phyloP scores from a whole-genome alignment of 2,329 filamentous ascomycete genomes.

The Neocucurbitaria cava region DNA sequence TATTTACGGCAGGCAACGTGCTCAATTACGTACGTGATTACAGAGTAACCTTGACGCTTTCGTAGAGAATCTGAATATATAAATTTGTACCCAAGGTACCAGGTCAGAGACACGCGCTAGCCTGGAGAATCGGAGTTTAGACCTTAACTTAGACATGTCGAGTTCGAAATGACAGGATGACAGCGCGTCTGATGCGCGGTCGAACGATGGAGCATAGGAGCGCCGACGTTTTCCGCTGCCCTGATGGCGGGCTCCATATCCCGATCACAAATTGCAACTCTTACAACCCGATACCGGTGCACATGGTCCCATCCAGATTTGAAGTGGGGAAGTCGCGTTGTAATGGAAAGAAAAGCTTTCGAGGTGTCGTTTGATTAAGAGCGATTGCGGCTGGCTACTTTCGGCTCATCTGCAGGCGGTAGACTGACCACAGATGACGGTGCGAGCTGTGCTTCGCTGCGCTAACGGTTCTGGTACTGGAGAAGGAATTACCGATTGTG shows the following conservation, averaged over 20 bases:
- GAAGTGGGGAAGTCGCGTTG: conserved; percentile 13
- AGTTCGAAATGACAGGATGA: not conserved
- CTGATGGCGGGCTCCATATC: conserved; percentile 13
- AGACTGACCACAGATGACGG: conserved; percentile 8
- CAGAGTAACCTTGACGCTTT: too few relatives aligned
- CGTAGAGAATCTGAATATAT: too few relatives aligned
- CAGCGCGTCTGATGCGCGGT: not conserved
- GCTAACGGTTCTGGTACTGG: not conserved
- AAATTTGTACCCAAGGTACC: too few relatives aligned
- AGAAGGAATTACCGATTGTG: conserved; percentile 11
- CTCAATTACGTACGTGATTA: too few relatives aligned
- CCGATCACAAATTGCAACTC: conserved; percentile 13
- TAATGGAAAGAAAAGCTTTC: conserved; percentile 11
- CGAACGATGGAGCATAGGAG: not conserved
- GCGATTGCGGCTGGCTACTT: conserved; percentile 21
- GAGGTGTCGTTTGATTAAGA: conserved; percentile 11
- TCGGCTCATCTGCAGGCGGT: conserved; percentile 15
- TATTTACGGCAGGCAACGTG: too few relatives aligned
- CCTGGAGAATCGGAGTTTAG: too few relatives aligned
- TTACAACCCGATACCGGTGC: conserved; percentile 23
- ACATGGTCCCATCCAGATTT: conserved; percentile 5
- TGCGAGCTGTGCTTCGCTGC: conserved; percentile 2
- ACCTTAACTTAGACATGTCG: not conserved
- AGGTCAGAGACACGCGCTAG: too few relatives aligned
- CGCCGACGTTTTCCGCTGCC: conserved; percentile 27